Evolutionary conservation across 2,329 filamentous ascomycete species (phyloP).

Genomic region (Coniochaeta sp.): DNA sequence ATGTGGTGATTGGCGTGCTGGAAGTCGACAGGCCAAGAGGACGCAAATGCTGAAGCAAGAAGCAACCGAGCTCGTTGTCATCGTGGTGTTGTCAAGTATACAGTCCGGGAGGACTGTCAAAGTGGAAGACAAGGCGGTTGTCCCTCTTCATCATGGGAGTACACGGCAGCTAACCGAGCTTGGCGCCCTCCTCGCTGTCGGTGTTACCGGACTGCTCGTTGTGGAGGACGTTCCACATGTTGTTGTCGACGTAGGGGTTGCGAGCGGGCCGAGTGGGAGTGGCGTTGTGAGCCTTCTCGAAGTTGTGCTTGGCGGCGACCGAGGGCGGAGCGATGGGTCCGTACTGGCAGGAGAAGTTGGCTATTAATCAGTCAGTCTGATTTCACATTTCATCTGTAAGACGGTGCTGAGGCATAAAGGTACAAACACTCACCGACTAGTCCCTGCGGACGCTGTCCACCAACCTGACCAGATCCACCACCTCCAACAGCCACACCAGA

Average conservation of each 20-base stretch:
- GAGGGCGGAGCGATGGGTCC: slow-evolving; percentile 5
- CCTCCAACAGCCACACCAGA: not conserved
- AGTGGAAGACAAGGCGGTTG: not conserved
- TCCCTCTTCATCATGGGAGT: not conserved
- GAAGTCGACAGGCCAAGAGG: too few species aligned
- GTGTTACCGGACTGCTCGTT: not conserved
- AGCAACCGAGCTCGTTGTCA: not conserved
- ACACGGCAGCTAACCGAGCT: not conserved
- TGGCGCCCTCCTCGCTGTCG: not conserved
- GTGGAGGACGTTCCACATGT: not conserved
- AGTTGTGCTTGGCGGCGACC: not conserved
- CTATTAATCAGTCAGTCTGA: not conserved
- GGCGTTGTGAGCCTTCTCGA: not conserved
- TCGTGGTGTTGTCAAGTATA: not conserved
- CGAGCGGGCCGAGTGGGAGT: not conserved
- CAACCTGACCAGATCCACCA: not conserved
- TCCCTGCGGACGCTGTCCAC: not conserved
- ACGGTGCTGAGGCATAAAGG: not conserved
- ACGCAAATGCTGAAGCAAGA: not conserved
- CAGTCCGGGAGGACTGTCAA: not conserved
- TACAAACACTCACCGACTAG: not conserved
- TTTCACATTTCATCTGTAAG: too few species aligned
- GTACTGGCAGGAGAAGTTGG: slow-evolving; percentile 2
- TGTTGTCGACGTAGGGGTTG: not conserved
- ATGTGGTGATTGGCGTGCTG: too few species aligned